Conservation (phyloP, 805 yeast species). For the Yarrowia osloensis region DNA sequence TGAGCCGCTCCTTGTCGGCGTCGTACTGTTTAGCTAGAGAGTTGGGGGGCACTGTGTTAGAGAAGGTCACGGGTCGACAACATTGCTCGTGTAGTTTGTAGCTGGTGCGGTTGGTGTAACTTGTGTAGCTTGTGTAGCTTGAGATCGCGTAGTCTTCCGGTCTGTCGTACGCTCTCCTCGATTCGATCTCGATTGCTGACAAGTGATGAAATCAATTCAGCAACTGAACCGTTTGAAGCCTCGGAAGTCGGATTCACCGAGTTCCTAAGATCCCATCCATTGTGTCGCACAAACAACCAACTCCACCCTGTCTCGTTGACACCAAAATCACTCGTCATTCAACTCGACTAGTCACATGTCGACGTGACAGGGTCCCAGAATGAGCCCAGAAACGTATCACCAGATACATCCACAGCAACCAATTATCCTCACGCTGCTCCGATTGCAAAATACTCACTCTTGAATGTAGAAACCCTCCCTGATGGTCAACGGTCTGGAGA, state of each 20-base stretch:
- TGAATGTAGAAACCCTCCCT: constrained; percentile 2
- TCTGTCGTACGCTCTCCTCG: too few species aligned
- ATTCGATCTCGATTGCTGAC: not conserved
- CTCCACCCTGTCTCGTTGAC: not conserved
- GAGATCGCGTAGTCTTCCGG: too few species aligned
- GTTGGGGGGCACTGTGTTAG: constrained; percentile 29
- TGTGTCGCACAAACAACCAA: not conserved
- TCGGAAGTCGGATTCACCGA: not conserved
- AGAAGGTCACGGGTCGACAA: too few species aligned
- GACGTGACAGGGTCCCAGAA: not conserved
- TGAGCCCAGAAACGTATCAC: not conserved
- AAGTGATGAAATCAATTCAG: not conserved
- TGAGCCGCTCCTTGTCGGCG: constrained; percentile 53
- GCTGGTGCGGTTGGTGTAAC: too few species aligned
- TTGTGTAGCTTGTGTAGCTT: too few species aligned
- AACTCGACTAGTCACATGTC: not conserved
- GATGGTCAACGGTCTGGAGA: not conserved
- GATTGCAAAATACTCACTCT: not conserved
- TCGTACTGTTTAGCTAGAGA: constrained; percentile 59
- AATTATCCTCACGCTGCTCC: not conserved
- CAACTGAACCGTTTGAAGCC: not conserved
- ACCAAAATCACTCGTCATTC: not conserved
- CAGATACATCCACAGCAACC: not conserved
- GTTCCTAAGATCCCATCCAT: not conserved
- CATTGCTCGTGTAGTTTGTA: too few species aligned